Base-by-base conservation (phyloP, 768 basidiomycete species). In the Psilocybe subaeruginosa region DNA sequence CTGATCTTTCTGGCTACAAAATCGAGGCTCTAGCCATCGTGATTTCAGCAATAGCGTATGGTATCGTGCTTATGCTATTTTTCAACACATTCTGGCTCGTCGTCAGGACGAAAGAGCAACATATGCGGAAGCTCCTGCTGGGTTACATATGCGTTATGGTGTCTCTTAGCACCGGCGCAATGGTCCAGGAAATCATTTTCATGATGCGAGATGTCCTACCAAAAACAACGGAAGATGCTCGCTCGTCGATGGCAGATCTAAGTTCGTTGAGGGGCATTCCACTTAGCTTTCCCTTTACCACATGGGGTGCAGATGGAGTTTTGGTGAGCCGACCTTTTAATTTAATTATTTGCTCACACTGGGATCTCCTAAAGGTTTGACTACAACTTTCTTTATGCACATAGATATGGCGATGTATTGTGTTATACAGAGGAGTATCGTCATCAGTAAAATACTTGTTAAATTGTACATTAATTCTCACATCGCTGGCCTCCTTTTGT, bases 331-430 rank as follows among this genome's bases (percentile, higher is more conserved):
- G 17, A 37, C 8, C 14, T 43, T n/a, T n/a, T 8, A 17, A 19
- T 35, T 9, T 55, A 7, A 14, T 23, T 11, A 17, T 39, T 16
- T 37, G 17, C 53, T 46, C 19, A 19, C 16, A 16, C 23, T 23
- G 23, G 23, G 23, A 23, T 23, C 23, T 23, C 23, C 23, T 23
- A 23, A 23, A 23, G 23, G 23, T 23, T 23, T 23, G 23, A 23
- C 23, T 23, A 23, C 23, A 23, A 23, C 23, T 23, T 23, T 23
- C 23, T 23, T 23, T 23, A 23, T 23, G 23, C 23, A 23, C 23
- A 23, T 46, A 59, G 58, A 52, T 59, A 9, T 59, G 58, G 58
- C 49, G 58, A 6, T 59, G 58, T 19, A n/a, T 51, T 11, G n/a
- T 59, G 27, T 11, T 59, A 27, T 59, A 59, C 37, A 17, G 37